Percentiles rank a stretch among this genome's conserved stretches.
These are phyloP conservation scores for Polyplosphaeria fusca DNA, from an alignment of 495 filamentous ascomycete genomes.

Conservation along the genomic window DNA sequence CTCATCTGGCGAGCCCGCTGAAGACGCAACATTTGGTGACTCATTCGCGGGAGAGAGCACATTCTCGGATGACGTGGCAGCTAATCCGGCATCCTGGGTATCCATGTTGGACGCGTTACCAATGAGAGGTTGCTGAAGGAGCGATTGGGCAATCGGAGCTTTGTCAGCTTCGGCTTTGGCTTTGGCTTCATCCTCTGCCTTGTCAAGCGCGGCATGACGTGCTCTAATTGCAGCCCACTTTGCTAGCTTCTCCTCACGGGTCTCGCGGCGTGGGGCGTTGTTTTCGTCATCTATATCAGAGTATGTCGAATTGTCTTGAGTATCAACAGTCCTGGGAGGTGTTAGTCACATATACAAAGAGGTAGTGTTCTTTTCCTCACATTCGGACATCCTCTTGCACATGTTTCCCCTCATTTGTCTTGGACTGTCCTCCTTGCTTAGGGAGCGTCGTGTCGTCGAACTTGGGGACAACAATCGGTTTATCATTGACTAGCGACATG, in stretches of 20 bases:
- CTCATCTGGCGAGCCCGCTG: constrained; percentile 52
- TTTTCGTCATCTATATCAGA: constrained; percentile 10
- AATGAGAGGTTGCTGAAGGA: constrained; percentile 73
- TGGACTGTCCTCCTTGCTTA: no score
- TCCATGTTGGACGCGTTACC: constrained; percentile 55
- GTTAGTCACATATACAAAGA: no score
- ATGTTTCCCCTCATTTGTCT: no score
- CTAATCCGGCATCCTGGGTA: constrained; percentile 51
- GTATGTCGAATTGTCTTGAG: no score
- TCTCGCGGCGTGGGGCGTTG: constrained; percentile 46
- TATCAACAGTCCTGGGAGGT: no score
- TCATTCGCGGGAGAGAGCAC: constrained; percentile 32
- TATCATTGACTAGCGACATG: no score
- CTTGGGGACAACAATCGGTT: no score
- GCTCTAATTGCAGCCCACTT: constrained; percentile 85
- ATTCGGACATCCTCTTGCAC: no score
- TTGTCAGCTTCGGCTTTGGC: constrained; percentile 64
- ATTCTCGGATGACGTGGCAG: constrained; percentile 20
- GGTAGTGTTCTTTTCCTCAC: no score
- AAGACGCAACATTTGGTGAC: constrained; percentile 48
- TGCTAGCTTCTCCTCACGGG: constrained; percentile 74
- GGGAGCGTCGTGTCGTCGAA: no score
- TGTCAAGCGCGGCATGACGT: constrained; percentile 3
- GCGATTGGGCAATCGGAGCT: constrained; percentile 46
- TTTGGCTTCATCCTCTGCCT: no score